Conservation (phyloP, 176 grass and related monocot species). For the Coix lacrymajobi region DNA sequence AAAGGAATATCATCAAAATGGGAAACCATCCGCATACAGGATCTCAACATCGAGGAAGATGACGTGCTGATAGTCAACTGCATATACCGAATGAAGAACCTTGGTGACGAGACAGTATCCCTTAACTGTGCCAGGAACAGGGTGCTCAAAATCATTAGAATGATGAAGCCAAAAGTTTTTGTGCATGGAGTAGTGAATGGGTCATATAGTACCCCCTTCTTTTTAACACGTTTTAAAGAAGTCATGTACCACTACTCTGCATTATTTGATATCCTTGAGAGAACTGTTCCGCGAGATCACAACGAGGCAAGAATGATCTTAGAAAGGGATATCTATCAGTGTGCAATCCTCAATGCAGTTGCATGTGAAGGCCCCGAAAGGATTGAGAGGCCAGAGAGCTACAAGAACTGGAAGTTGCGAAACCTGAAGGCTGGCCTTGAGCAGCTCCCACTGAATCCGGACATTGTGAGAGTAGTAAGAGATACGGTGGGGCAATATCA, state of each 20-base stretch:
- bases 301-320: slow-evolving; percentile 24
- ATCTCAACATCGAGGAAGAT: slow-evolving; percentile 27
- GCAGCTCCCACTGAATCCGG: slow-evolving; percentile 26
- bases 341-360: slow-evolving; percentile 31
- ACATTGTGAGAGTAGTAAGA: neutral
- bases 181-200: slow-evolving; percentile 23
- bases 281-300: neutral
- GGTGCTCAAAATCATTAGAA: slow-evolving; percentile 33
- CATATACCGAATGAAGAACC: slow-evolving; percentile 19
- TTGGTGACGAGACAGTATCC: slow-evolving; percentile 33
- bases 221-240: slow-evolving; percentile 36
- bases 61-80: slow-evolving; percentile 33
- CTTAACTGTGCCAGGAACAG: slow-evolving; percentile 18
- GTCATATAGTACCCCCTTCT: slow-evolving; percentile 32
- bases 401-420: slow-evolving; percentile 29
- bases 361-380: slow-evolving; percentile 38
- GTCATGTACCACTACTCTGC: slow-evolving; percentile 26
- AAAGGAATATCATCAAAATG: slow-evolving; percentile 49
- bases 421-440: slow-evolving; percentile 12
- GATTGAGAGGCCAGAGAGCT: slow-evolving; percentile 29
- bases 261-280: slow-evolving; percentile 28
- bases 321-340: slow-evolving; percentile 28
- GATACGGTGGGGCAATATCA: slow-evolving; percentile 21
- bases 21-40: slow-evolving; percentile 30
- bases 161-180: slow-evolving; percentile 25